Conservation (phyloP, 2,329 filamentous ascomycete genomes). For the Coniochaeta pulveracea region DNA sequence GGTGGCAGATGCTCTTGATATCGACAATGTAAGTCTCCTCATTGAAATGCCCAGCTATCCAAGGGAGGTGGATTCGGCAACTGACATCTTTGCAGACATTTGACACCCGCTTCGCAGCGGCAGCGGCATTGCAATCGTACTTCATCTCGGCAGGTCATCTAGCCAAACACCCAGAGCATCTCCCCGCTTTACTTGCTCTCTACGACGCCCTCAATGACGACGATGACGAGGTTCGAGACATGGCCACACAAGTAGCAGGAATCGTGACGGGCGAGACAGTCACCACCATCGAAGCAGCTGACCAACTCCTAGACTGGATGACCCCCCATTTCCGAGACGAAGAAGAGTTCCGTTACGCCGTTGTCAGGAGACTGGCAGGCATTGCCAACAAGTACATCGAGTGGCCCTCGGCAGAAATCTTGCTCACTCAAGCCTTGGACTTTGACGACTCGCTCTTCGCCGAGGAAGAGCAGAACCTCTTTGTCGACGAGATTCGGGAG, state of each 20-base stretch:
- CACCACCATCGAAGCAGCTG: slow-evolving; percentile 35
- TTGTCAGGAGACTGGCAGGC: slow-evolving; percentile 30
- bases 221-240: slow-evolving; percentile 74
- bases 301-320: slow-evolving; percentile 32
- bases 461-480: slow-evolving; percentile 91
- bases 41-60: neutral
- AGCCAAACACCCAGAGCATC: slow-evolving; percentile 21
- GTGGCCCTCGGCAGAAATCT: slow-evolving; percentile 20
- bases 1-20: slow-evolving; percentile 34
- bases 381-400: slow-evolving; percentile 6
- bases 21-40: slow-evolving; percentile 33
- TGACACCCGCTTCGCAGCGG: slow-evolving; percentile 51
- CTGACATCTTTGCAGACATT: slow-evolving; percentile 35
- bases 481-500: slow-evolving; percentile 72
- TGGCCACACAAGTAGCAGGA: slow-evolving; percentile 40
- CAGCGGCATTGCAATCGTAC: slow-evolving; percentile 41
- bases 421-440: slow-evolving; percentile 33
- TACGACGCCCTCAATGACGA: slow-evolving; percentile 80
- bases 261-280: slow-evolving; percentile 31
- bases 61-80: neutral
- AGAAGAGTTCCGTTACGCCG: slow-evolving; percentile 25
- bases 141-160: slow-evolving; percentile 20
- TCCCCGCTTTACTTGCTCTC: slow-evolving; percentile 51
- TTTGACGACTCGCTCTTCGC: slow-evolving; percentile 65
- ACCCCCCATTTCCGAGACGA: slow-evolving; percentile 20